Evolutionary conservation across 306 rosid species (phyloP), one percentile per base, ranked within the genome.

Genomic region (Mimosa pudica): DNA sequence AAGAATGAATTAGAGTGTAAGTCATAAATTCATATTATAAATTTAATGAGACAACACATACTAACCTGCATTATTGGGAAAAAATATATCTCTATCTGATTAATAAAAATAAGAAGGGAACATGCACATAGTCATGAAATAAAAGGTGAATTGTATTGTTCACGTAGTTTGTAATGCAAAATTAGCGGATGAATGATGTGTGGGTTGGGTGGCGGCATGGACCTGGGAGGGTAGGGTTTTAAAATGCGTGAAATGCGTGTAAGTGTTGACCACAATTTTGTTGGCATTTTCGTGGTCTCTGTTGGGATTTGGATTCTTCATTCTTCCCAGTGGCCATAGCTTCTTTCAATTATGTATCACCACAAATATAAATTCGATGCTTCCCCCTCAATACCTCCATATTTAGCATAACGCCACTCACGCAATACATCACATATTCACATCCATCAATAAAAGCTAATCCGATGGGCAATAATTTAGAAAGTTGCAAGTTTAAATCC

Each of bases 241-340:
- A 38, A 38, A 38, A 38, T 5, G 24, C 5, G 2, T 24, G 1
- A 20, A 58, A 18, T 30, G 71, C 12, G 71, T 8, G 24, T 3
- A 8, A 7, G 71, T 17, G 12, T 24, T 60, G 63, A 67, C 72
- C 51, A 42, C 72, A 67, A 67, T 42, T 17, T 67, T 67, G 51
- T 41, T 17, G 51, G 51, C 72, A 67, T 41, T 7, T 42, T 8
- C 17, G 72, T 42, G 51, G 72, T 8, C 33, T 18, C 32, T 3
- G 7, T 55, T 17, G 61, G 61, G 30, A 55, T n/a, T 55, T 17
- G 61, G 61, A 55, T 17, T 5, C 61, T n/a, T 55, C 24, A 20
- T 17, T 6, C 30, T 1, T 1, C n/a, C 61, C 17, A n/a, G 4
- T 55, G 61, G 30, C 3, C 30, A 24, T 24, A 24, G 30, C 30